These are phyloP conservation scores for Taphrina confusa DNA, from an alignment of 1,139 yeast genomes.

Conservation along the genomic window DNA sequence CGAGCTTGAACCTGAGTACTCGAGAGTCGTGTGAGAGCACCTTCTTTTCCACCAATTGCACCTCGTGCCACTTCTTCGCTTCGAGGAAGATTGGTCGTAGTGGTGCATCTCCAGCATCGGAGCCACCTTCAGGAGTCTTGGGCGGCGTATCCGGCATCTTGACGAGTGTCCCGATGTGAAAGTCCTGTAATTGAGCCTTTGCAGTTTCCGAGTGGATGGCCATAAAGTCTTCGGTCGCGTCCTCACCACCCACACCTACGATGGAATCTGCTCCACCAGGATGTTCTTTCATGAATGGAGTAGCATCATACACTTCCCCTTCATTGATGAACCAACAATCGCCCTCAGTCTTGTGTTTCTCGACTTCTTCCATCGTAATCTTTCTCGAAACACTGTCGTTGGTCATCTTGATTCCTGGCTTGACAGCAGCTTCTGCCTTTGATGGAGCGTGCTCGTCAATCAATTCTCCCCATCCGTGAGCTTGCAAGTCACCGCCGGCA, in stretches of 20 bases:
- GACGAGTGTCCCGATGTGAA: constrained; percentile 40
- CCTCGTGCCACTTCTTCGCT: constrained; percentile 41
- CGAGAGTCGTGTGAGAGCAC: constrained; percentile 52
- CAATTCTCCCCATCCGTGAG: constrained; percentile 45
- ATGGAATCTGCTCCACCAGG: constrained; percentile 65
- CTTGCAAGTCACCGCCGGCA: constrained; percentile 46
- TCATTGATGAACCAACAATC: constrained; percentile 57
- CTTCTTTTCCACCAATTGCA: constrained; percentile 31
- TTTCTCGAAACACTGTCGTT: constrained; percentile 36
- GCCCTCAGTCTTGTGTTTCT: constrained; percentile 47
- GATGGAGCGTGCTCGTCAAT: constrained; percentile 36
- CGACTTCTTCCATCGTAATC: constrained; percentile 54
- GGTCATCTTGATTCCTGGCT: constrained; percentile 39
- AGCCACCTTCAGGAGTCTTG: constrained; percentile 15
- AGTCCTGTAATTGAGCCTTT: constrained; percentile 39
- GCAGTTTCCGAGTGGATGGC: constrained; percentile 47
- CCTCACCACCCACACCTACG: constrained; percentile 60
- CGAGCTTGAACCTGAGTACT: constrained; percentile 70
- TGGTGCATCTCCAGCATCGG: constrained; percentile 11
- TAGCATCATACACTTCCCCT: constrained; percentile 70
- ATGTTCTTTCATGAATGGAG: constrained; percentile 75
- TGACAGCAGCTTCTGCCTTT: constrained; percentile 1
- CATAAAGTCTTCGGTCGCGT: constrained; percentile 57
- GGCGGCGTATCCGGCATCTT: constrained; percentile 27
- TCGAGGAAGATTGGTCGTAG: constrained; percentile 37